Evolutionary conservation across 225 moss, liverwort and hornwort species (phyloP).

Genomic region (Sphagnum contortum): DNA sequence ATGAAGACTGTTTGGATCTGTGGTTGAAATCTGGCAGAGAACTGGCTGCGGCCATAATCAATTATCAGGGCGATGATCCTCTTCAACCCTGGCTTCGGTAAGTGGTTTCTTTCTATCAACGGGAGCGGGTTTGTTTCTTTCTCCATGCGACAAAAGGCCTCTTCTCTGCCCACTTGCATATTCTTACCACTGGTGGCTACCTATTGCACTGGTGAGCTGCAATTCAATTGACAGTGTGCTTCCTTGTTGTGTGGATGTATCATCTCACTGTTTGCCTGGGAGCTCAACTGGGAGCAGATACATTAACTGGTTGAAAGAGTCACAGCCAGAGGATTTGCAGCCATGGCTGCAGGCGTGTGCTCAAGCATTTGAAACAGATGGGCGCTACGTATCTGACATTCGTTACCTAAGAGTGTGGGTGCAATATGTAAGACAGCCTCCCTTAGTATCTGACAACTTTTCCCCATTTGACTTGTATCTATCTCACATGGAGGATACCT

Average conservation of each 20-base stretch:
- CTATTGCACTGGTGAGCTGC: background rate
- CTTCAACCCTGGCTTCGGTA: conserved; percentile 55
- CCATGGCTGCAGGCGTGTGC: conserved; percentile 62
- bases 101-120: background rate
- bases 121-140: background rate
- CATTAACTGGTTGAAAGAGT: conserved; percentile 88
- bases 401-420: conserved; percentile 90
- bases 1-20: too few species aligned
- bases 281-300: conserved; percentile 25
- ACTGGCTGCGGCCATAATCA: conserved; percentile 23
- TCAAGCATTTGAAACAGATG: conserved; percentile 48
- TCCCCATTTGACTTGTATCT: too few species aligned
- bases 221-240: background rate
- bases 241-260: background rate
- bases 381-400: conserved; percentile 65
- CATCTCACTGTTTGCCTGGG: background rate
- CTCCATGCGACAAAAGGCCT: background rate
- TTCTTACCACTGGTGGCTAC: too few species aligned
- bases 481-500: too few species aligned
- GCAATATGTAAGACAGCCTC: conserved; percentile 62
- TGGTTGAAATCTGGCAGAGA: conserved; percentile 19
- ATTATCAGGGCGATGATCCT: conserved; percentile 68
- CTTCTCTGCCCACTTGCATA: too few species aligned
- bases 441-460: too few species aligned
- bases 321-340: conserved; percentile 55